A percentile compares a stretch with the other conserved stretches of the same genome.
These are phyloP conservation scores for Betula pendula DNA, from an alignment of 306 rosid genomes.

Conservation along the genomic window DNA sequence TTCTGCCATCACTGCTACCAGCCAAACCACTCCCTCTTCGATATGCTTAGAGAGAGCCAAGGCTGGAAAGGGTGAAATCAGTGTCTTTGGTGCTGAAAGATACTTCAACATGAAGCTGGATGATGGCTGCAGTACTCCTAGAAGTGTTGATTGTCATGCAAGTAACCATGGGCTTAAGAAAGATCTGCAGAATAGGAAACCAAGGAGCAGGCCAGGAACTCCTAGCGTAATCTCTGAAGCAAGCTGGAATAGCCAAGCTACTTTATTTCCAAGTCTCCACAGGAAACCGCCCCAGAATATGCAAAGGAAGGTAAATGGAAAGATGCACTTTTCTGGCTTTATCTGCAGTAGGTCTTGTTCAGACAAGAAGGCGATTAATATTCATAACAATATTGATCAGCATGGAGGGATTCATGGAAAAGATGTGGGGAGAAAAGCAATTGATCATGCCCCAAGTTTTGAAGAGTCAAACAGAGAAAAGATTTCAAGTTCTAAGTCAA, in stretches of 20 bases:
- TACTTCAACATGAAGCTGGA: slow-evolving; percentile 41
- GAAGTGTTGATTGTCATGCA: slow-evolving; percentile 13
- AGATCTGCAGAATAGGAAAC: slow-evolving; percentile 21
- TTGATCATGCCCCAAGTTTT: slow-evolving; percentile 3
- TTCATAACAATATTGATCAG: slow-evolving; percentile 14
- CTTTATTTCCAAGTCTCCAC: slow-evolving; percentile 16
- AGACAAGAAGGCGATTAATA: slow-evolving; percentile 38
- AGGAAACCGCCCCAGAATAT: slow-evolving; percentile 29
- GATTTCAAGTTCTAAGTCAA: slow-evolving; percentile 12
- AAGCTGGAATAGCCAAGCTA: slow-evolving; percentile 38
- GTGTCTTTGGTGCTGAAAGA: slow-evolving; percentile 53
- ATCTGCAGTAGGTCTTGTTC: slow-evolving; percentile 46
- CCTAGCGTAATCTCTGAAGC: slow-evolving; percentile 45
- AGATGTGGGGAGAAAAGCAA: slow-evolving; percentile 8
- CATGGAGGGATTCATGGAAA: slow-evolving; percentile 15
- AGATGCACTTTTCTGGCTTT: slow-evolving; percentile 28
- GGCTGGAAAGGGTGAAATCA: slow-evolving; percentile 33
- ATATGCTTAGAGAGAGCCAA: slow-evolving; percentile 11
- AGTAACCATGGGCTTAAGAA: slow-evolving; percentile 13
- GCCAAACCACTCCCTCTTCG: background rate
- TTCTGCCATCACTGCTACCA: slow-evolving; percentile 7
- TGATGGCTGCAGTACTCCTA: slow-evolving; percentile 15
- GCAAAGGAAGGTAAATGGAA: slow-evolving; percentile 28
- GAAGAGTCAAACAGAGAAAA: slow-evolving; percentile 30
- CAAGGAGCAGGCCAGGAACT: slow-evolving; percentile 36